Conservation (phyloP, 1,139 yeast species). For the Hemisphaericaspora subhashii region DNA sequence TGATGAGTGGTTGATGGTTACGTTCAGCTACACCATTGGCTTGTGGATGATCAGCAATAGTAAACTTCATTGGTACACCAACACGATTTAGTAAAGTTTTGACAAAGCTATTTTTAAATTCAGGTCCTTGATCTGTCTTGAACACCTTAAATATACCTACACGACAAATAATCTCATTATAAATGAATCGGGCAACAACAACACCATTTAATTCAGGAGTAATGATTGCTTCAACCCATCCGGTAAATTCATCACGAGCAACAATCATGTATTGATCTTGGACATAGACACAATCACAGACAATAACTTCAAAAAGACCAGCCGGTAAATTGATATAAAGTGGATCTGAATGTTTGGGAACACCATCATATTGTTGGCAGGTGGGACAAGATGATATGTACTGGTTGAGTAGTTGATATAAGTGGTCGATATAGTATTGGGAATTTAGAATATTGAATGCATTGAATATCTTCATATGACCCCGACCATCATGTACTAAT, state of each 20-base stretch:
- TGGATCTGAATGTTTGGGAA: not conserved
- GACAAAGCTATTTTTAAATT: not conserved
- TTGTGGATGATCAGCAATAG: conserved; percentile 2
- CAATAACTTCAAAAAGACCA: not conserved
- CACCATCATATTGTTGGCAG: not conserved
- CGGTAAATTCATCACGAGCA: conserved; percentile 1
- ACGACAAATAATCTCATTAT: not conserved
- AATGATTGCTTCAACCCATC: not conserved
- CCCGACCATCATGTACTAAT: not conserved
- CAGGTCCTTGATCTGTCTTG: not conserved
- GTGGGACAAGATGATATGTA: not conserved
- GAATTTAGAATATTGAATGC: not conserved
- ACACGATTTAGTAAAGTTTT: too few relatives aligned
- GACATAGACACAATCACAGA: not conserved
- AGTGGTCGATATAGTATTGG: not conserved
- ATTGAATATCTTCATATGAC: not conserved
- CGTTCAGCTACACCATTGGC: conserved; percentile 1
- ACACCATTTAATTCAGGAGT: too few relatives aligned
- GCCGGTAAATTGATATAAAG: not conserved
- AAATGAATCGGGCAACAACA: not conserved
- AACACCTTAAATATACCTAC: not conserved
- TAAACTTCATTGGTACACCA: too few relatives aligned
- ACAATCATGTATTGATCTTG: not conserved
- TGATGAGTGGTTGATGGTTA: not conserved
- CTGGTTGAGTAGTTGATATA: not conserved